Evolutionary conservation across 1,284 basidiomycete species (phyloP), one percentile per base, ranked within the genome.

Genomic region (Ceratobasidium sp.): DNA sequence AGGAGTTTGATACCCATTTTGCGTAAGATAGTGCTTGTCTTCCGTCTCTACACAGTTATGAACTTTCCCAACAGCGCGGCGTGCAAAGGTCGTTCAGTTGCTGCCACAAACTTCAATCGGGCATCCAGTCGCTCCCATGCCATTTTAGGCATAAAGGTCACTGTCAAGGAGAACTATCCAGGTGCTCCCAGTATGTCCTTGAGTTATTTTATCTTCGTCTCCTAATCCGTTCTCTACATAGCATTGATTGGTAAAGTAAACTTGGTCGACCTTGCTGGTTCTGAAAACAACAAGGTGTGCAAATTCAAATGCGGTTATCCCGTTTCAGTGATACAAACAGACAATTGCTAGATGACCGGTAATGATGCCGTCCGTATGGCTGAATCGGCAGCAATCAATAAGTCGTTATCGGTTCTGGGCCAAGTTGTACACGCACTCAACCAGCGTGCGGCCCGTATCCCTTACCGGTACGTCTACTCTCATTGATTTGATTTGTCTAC

Each of bases 341-440:
- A 18, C n/a, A 8, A 45, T 21, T 55, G 9, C 28, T 75, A 89
- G 85, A 83, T 91, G 46, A 94, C 93, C 1, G 93, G 93, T 8
- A 94, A 94, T 75, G 90, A 94, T 77, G 81, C 87, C 1, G 88
- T 86, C 16, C 86, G 93, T 1, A 92, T 94, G 90, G 87, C 88
- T 0, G 89, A 95, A 81, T 92, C 90, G 3, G 81, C 90, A 0
- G 92, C 92, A 4, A 95, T 95, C 79, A 95, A 95, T 80, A 92
- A 92, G 78, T 92, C 90, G 6, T 80, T 94, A 43, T 91, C 91
- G 75, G 90, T 91, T 10, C 85, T 94, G 1, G 91, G 91, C 0
- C 91, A 92, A 79, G 93, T 95, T 12, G 92, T 95, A 1, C 88
- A 93, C 78, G 91, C 92, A 5, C 81, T 94, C 34, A 94, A 94